Base-by-base conservation (phyloP, 176 grass and related monocot genomes). In the Bothriochloa decipiens region DNA sequence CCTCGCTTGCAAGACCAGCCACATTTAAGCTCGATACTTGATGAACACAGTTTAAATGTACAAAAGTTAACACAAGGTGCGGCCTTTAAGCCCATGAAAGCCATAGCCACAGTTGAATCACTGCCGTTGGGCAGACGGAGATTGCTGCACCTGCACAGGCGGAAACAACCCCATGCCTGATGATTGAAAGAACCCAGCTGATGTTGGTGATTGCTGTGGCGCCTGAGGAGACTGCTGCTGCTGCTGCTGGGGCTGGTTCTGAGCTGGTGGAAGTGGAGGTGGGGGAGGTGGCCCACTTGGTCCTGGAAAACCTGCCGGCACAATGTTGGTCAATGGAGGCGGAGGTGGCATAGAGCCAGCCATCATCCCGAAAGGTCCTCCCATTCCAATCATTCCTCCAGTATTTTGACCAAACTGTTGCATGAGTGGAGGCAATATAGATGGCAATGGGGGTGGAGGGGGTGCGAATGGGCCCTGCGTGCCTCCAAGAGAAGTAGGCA, bases 41-140 rank as follows among this genome's bases (percentile, higher is more conserved):
- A 43, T 32, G 65, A 89, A 86, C 83, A 79, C 52, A 79, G 15
- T 78, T 81, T 87, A 92, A 87, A 87, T 92, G 86, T 91, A 92
- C 88, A 92, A 78, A 78, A 91, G 78, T 76, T 81, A 85, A 82
- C 70, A 83, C 83, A 91, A 80, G 69, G 77, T 80, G 87, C 55
- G 55, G 68, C 65, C 61, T 88, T 41, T 63, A 29, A 61, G 52
- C 84, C 75, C 3, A 79, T 27, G 53, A 80, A 57, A 75, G 53
- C 9, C 28, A 29, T 49, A 61, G 71, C 71, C 71, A 32, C 43
- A 8, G 28, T 18, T 39, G 10, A 78, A 81, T 92, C 79, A 95
- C 75, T 99, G 91, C 60, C 86, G 90, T 83, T 94, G 93, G 65
- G 68, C 86, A 36, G 91, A 88, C 11, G 96, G 96, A 65, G 91